These are phyloP conservation scores for Trichosporon coremiiforme DNA, from an alignment of 1,284 basidiomycete genomes.

Conservation along the genomic window DNA sequence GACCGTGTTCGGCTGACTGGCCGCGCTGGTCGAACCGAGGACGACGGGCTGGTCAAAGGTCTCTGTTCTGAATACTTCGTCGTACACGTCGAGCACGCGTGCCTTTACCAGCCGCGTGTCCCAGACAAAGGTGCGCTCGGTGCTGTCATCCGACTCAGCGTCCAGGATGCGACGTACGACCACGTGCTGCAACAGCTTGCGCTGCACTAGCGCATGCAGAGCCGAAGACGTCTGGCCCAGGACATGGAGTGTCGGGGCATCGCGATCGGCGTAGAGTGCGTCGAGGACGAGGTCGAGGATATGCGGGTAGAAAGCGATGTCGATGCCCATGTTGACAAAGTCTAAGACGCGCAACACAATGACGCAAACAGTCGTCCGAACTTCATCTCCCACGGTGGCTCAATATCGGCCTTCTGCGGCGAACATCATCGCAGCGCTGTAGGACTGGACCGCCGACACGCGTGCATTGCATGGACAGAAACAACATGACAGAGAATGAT, in stretches of 20 bases:
- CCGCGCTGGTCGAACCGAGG: background rate
- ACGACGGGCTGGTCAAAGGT: background rate
- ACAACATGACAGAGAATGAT: no score
- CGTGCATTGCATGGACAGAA: no score
- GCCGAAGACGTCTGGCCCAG: background rate
- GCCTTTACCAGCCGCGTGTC: background rate
- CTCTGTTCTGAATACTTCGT: background rate
- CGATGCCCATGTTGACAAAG: background rate
- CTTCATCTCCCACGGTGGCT: no score
- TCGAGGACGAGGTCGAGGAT: conserved; percentile 1
- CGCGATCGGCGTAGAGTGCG: background rate
- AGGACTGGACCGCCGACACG: no score
- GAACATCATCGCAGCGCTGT: no score
- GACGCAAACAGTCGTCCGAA: no score
- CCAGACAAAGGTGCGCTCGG: background rate
- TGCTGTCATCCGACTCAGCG: background rate
- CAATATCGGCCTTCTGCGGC: no score
- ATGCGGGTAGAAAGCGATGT: conserved; percentile 7
- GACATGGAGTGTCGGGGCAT: background rate
- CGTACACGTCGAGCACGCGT: background rate
- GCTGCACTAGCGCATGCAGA: background rate
- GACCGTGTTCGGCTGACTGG: background rate
- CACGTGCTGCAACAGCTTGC: background rate
- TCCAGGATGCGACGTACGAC: background rate
- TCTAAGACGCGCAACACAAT: no score